These are phyloP conservation scores for Bruguiera gymnorhiza DNA, from an alignment of 345 rosid species.

Conservation along the genomic window DNA sequence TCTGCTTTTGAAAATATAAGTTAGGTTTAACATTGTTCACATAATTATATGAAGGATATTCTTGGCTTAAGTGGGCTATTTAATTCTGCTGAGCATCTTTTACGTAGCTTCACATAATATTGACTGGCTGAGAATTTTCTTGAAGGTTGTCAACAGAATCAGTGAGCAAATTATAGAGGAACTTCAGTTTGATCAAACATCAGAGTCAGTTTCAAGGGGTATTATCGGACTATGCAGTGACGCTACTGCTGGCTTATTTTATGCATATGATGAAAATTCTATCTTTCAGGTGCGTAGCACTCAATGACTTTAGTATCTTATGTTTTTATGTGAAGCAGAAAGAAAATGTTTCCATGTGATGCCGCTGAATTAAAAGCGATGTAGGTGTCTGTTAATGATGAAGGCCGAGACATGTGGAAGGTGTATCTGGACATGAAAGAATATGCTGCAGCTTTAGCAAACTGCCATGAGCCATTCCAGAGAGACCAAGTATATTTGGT, in stretches of 20 bases:
- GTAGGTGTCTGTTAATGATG: constrained; percentile 92
- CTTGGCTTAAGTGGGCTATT: neutral
- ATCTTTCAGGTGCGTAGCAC: constrained; percentile 70
- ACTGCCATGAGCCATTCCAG: constrained; percentile 84
- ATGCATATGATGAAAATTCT: constrained; percentile 95
- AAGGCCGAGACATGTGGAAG: constrained; percentile 99
- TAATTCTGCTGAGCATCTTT: neutral
- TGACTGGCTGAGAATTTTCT: neutral
- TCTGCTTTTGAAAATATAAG: constrained; percentile 1
- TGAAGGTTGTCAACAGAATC: constrained; percentile 91
- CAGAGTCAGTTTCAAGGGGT: constrained; percentile 83
- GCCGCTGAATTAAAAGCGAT: constrained; percentile 1
- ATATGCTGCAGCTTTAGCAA: constrained; percentile 91
- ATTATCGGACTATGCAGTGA: constrained; percentile 94
- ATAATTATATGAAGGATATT: neutral
- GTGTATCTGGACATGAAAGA: constrained; percentile 92
- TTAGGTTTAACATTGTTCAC: no score
- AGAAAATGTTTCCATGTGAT: constrained; percentile 5
- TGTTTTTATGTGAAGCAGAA: constrained; percentile 8
- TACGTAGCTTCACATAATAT: neutral
- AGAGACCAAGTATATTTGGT: constrained; percentile 95
- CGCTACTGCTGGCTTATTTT: constrained; percentile 94
- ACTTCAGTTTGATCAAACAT: constrained; percentile 86
- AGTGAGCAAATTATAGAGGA: constrained; percentile 98
- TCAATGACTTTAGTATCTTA: constrained; percentile 16